These are phyloP conservation scores for Phytophthora citricola DNA, from an alignment of 352 stramenopile species.

Conservation along the genomic window DNA sequence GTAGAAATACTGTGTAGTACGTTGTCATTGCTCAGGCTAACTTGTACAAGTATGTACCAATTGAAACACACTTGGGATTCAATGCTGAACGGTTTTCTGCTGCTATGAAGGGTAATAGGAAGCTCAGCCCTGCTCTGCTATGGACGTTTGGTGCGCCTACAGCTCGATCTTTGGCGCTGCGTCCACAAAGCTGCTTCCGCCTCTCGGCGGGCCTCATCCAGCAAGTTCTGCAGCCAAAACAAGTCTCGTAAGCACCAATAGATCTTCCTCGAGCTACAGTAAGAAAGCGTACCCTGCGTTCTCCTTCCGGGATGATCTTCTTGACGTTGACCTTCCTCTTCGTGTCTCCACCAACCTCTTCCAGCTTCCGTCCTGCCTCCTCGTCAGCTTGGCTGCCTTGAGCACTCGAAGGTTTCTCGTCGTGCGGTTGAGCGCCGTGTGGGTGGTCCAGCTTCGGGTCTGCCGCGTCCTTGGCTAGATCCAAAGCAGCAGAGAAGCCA, in stretches of 20 bases:
- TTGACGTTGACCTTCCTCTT: constrained; percentile 47
- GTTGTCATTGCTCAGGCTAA: constrained; percentile 4
- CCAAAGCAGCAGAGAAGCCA: constrained; percentile 48
- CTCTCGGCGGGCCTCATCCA: constrained; percentile 51
- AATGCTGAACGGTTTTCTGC: constrained; percentile 6
- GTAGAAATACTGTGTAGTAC: constrained; percentile 9
- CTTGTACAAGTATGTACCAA: constrained; percentile 16
- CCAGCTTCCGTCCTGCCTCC: constrained; percentile 8
- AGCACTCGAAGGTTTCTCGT: constrained; percentile 3
- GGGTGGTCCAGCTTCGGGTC: constrained; percentile 1
- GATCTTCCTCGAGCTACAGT: not conserved
- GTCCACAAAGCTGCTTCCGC: constrained; percentile 30
- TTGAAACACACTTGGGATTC: constrained; percentile 2
- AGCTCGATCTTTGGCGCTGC: constrained; percentile 31
- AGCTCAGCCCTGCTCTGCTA: not conserved
- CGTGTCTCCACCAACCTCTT: constrained; percentile 1
- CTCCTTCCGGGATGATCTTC: constrained; percentile 35
- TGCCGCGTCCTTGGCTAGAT: constrained; percentile 37
- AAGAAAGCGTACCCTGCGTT: constrained; percentile 33
- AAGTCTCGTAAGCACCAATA: constrained; percentile 7
- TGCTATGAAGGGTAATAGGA: constrained; percentile 15
- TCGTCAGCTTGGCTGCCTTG: constrained; percentile 23
- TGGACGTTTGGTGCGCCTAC: constrained; percentile 6
- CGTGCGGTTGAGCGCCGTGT: not conserved
- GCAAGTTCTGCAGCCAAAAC: constrained; percentile 40